These are phyloP conservation scores for Pseudocercospora vitis DNA, from an alignment of 2,329 filamentous ascomycete genomes.

Conservation along the genomic window DNA sequence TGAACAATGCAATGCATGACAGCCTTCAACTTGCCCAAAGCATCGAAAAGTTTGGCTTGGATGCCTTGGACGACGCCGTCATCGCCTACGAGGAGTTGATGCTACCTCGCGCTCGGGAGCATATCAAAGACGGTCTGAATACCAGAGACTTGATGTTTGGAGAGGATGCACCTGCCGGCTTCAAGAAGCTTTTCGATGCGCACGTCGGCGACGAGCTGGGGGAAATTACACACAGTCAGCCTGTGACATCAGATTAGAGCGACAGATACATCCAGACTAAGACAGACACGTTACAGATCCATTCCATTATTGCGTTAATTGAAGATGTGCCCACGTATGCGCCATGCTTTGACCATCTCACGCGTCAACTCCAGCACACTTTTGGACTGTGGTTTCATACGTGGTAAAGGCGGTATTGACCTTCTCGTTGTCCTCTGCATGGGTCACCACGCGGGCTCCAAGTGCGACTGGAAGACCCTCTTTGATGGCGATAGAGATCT, in stretches of 20 bases:
- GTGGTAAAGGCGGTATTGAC: not conserved
- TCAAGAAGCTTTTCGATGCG: not conserved
- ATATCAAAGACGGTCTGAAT: conserved; percentile 16
- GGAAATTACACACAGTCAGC: not conserved
- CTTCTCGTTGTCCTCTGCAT: not conserved
- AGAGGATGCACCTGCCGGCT: conserved; percentile 18
- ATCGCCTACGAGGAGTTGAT: conserved; percentile 37
- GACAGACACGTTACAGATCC: too few species aligned
- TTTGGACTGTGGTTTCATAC: not conserved
- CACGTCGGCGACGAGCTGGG: not conserved
- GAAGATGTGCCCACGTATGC: not conserved
- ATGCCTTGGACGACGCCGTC: conserved; percentile 31
- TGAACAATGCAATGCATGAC: conserved; percentile 60
- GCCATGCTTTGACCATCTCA: not conserved
- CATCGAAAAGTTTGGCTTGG: conserved; percentile 39
- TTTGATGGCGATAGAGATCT: not conserved
- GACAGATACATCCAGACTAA: not conserved
- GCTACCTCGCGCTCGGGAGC: conserved; percentile 31
- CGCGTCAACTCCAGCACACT: not conserved
- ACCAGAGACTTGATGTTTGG: conserved; percentile 21
- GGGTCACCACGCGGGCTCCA: not conserved
- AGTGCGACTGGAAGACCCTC: not conserved
- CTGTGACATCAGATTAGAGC: not conserved
- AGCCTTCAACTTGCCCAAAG: conserved; percentile 51
- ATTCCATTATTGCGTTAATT: too few species aligned